Percentiles rank a stretch among this genome's conserved stretches.
These are phyloP conservation scores for Candida sanyaensis DNA, from an alignment of 1,139 yeast species.

Conservation along the genomic window DNA sequence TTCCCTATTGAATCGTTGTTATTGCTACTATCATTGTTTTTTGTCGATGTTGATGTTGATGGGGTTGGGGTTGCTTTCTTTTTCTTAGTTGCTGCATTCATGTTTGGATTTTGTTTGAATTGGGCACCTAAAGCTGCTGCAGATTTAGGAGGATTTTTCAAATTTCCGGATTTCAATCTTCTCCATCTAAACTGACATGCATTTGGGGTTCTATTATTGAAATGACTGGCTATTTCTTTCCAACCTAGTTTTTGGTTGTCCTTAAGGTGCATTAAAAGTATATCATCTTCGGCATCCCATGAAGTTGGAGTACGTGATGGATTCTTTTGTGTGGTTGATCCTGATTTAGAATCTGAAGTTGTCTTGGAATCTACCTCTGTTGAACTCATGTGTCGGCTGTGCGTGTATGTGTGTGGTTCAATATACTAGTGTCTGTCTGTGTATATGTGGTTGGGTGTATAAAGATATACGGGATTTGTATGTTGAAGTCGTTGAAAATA, in stretches of 20 bases:
- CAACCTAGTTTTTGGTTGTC: slow-evolving; percentile 74
- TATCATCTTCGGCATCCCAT: slow-evolving; percentile 77
- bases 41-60: not conserved
- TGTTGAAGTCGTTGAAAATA: not conserved
- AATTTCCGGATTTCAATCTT: slow-evolving; percentile 63
- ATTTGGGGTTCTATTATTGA: slow-evolving; percentile 71
- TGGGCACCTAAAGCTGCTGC: slow-evolving; percentile 25
- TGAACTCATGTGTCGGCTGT: slow-evolving; percentile 7
- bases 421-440: too few species aligned
- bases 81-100: slow-evolving; percentile 17
- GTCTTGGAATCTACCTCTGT: slow-evolving; percentile 7
- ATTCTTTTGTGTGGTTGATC: slow-evolving; percentile 16
- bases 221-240: slow-evolving; percentile 73
- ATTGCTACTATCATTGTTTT: slow-evolving; percentile 16
- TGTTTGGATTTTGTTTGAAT: slow-evolving; percentile 14
- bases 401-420: too few species aligned
- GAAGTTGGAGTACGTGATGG: slow-evolving; percentile 60
- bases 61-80: slow-evolving; percentile 22
- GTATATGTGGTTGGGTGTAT: too few species aligned
- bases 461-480: not conserved
- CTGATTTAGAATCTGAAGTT: slow-evolving; percentile 6
- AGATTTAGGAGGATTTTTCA: slow-evolving; percentile 57
- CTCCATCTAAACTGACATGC: slow-evolving; percentile 85
- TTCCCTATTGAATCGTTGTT: slow-evolving; percentile 5
- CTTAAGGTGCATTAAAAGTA: slow-evolving; percentile 64